phyloP scores from a whole-genome alignment of 202 grass and related monocot species.

The Sporobolus alterniflorus region DNA sequence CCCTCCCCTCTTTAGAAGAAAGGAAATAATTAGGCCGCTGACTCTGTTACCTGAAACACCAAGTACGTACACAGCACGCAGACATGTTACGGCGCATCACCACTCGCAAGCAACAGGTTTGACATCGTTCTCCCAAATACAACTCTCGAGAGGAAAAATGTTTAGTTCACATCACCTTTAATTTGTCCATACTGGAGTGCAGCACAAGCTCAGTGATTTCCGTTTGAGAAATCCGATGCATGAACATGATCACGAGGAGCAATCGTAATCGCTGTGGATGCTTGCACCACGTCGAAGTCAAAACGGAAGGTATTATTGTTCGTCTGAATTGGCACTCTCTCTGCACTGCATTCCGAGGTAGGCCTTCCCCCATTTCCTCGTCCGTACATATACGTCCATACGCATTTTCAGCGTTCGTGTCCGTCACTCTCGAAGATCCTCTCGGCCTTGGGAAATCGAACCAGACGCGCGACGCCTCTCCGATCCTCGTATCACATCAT shows the following conservation, averaged over 20 bases:
- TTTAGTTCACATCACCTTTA: slow-evolving; percentile 21
- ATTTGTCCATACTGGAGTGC: neutral
- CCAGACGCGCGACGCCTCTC: slow-evolving; percentile 9
- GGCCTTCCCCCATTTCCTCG: neutral
- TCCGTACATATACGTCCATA: neutral
- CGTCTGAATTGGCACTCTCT: neutral
- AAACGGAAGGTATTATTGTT: neutral
- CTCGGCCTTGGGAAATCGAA: slow-evolving; percentile 13
- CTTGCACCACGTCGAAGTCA: neutral
- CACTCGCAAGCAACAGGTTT: slow-evolving; percentile 18
- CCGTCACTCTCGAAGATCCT: slow-evolving; percentile 26
- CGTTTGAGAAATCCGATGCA: neutral
- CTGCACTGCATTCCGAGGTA: neutral
- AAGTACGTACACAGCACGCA: slow-evolving; percentile 32
- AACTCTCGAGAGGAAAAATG: neutral
- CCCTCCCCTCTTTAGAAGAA: neutral
- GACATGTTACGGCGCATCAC: slow-evolving; percentile 17
- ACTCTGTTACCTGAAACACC: neutral
- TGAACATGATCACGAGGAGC: neutral
- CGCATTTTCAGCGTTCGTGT: slow-evolving; percentile 6
- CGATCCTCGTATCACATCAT: neutral
- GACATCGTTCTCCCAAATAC: slow-evolving; percentile 1
- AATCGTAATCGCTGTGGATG: neutral
- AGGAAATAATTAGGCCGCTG: slow-evolving; percentile 8
- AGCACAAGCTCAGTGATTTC: neutral